Evolutionary conservation across 805 yeast species (phyloP).

Genomic region (Wickerhamiella cacticola): DNA sequence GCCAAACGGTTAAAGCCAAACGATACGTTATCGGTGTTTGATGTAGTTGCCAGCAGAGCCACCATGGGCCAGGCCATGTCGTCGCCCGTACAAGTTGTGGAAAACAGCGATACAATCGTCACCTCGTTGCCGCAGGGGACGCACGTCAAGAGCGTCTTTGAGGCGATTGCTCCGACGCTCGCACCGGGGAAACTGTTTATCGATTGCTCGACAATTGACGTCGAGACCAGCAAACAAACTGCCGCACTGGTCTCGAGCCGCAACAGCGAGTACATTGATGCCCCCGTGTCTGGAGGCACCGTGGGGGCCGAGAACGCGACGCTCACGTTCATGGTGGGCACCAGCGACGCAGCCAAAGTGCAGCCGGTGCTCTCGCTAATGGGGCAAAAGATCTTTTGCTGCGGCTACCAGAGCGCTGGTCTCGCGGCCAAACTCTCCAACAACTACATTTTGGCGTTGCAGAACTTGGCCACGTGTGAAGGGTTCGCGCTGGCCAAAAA

Average conservation of each 20-base stretch:
- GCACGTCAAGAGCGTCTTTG: slow-evolving; percentile 36
- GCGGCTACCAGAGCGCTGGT: slow-evolving; percentile 43
- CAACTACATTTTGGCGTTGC: slow-evolving; percentile 42
- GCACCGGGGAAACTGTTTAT: slow-evolving; percentile 28
- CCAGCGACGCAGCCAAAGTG: slow-evolving; percentile 24
- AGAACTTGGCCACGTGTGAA: slow-evolving; percentile 44
- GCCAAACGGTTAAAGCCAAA: slow-evolving; percentile 31
- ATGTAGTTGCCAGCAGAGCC: slow-evolving; percentile 28
- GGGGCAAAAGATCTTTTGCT: slow-evolving; percentile 40
- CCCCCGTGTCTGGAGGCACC: slow-evolving; percentile 48
- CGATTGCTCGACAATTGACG: slow-evolving; percentile 44
- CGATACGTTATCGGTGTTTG: slow-evolving; percentile 37
- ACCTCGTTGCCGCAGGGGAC: slow-evolving; percentile 47
- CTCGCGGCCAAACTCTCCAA: slow-evolving; percentile 45
- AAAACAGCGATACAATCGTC: slow-evolving; percentile 28
- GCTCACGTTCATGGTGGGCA: slow-evolving; percentile 42
- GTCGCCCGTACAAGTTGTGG: slow-evolving; percentile 22
- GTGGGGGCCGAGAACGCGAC: slow-evolving; percentile 43
- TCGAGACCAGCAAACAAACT: slow-evolving; percentile 35
- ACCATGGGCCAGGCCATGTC: slow-evolving; percentile 18
- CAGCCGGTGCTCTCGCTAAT: slow-evolving; percentile 29
- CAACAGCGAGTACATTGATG: slow-evolving; percentile 34
- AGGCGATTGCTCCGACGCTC: slow-evolving; percentile 31
- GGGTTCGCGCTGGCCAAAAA: slow-evolving; percentile 42
- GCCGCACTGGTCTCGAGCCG: slow-evolving; percentile 28